Percentiles rank a stretch among this genome's conserved stretches.
phyloP scores from a whole-genome alignment of 192 early-diverging fungal species.

The Mortierella claussenii region DNA sequence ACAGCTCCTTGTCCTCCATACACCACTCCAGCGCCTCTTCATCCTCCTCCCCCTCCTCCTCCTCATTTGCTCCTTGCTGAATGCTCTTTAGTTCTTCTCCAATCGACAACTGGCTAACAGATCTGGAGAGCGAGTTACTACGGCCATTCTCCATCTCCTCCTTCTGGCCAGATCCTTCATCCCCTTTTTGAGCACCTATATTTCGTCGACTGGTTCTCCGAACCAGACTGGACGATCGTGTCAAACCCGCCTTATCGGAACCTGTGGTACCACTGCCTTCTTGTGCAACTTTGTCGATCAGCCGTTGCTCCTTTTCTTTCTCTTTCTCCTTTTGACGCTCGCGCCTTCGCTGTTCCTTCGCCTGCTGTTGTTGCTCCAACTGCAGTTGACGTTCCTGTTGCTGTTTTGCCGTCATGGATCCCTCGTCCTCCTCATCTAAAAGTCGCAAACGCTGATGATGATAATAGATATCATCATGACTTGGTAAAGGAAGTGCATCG shows the following conservation, averaged over 20 bases:
- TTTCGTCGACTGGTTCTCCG: constrained; percentile 22
- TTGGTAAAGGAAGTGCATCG: constrained; percentile 41
- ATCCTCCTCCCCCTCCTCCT: constrained; percentile 1
- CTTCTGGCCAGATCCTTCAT: no score
- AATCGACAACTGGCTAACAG: constrained; percentile 18
- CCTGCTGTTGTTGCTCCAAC: constrained; percentile 34
- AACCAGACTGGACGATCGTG: constrained; percentile 17
- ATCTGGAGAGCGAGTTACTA: constrained; percentile 4
- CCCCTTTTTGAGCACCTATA: neutral
- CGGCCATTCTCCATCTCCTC: neutral
- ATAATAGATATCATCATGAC: constrained; percentile 52
- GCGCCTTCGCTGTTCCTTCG: constrained; percentile 26
- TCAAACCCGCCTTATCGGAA: neutral
- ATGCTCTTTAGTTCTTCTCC: neutral
- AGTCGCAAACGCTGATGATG: constrained; percentile 45
- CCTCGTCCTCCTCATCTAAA: constrained; percentile 41
- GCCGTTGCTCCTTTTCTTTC: no score
- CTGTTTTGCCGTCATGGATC: neutral
- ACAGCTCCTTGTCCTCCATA: constrained; percentile 32
- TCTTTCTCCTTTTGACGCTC: constrained; percentile 19
- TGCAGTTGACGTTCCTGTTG: constrained; percentile 16
- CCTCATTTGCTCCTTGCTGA: neutral
- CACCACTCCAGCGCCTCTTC: constrained; percentile 18
- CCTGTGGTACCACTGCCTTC: neutral
- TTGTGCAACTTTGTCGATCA: no score